phyloP scores from a whole-genome alignment of 2,329 filamentous ascomycete species.

The Apiospora hydei region DNA sequence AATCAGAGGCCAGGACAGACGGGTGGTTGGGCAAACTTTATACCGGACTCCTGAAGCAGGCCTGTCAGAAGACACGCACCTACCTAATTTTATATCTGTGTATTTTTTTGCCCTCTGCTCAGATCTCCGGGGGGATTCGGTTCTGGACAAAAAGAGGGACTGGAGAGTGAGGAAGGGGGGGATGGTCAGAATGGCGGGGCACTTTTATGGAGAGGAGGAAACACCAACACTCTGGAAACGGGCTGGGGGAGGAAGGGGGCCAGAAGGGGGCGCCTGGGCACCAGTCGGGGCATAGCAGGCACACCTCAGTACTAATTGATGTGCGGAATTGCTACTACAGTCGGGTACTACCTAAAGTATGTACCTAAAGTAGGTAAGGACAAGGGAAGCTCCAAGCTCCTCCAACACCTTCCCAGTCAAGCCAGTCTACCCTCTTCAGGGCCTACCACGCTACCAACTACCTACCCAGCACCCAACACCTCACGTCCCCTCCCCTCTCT shows the following conservation, averaged over 20 bases:
- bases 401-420: background rate
- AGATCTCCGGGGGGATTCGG: slow-evolving; percentile 20
- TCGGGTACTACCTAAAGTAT: too few relatives aligned
- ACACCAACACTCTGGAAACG: slow-evolving; percentile 19
- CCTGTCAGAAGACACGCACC: slow-evolving; percentile 7
- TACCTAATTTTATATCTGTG: slow-evolving; percentile 18
- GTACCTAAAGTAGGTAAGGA: background rate
- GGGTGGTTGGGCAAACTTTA: slow-evolving; percentile 17
- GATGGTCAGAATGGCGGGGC: slow-evolving; percentile 14
- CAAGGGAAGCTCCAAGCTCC: background rate
- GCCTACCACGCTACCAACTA: too few relatives aligned
- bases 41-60: background rate
- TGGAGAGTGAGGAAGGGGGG: slow-evolving; percentile 14
- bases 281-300: background rate
- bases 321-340: too few relatives aligned
- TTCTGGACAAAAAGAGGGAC: slow-evolving; percentile 19
- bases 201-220: slow-evolving; percentile 10
- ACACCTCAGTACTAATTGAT: too few relatives aligned
- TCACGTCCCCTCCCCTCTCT: background rate
- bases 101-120: background rate
- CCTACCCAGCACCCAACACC: background rate
- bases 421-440: too few relatives aligned
- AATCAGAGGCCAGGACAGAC: background rate
- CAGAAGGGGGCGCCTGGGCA: background rate
- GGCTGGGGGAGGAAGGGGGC: slow-evolving; percentile 5